phyloP scores from a whole-genome alignment of 148 eudicot species.

The Pouteria glomerata region DNA sequence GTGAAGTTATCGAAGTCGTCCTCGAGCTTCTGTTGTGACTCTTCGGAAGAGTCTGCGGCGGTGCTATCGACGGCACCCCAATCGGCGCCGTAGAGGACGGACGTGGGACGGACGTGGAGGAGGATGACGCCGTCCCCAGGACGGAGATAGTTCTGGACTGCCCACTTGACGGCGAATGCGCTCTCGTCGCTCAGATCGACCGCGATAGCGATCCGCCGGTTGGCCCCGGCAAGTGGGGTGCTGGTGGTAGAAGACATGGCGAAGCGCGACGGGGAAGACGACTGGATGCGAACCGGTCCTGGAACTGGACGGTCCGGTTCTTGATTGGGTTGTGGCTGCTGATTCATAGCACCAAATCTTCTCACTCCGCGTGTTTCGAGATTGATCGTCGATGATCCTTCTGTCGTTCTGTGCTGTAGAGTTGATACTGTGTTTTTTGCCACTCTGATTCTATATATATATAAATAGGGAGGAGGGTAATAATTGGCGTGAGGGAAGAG shows the following conservation, averaged over 20 bases:
- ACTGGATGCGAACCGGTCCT: slow-evolving; percentile 29
- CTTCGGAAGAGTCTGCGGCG: background rate
- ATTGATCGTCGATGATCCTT: background rate
- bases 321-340: background rate
- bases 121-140: slow-evolving; percentile 59
- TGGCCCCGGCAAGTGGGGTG: slow-evolving; percentile 10
- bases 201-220: slow-evolving; percentile 54
- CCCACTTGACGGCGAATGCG: slow-evolving; percentile 66
- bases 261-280: slow-evolving; percentile 33
- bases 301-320: slow-evolving; percentile 9
- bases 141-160: slow-evolving; percentile 61
- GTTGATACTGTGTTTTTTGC: no score
- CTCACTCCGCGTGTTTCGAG: background rate
- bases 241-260: slow-evolving; percentile 9
- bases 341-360: background rate
- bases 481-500: no score
- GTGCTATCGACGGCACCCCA: slow-evolving; percentile 63
- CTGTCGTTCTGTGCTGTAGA: no score
- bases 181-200: slow-evolving; percentile 72
- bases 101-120: slow-evolving; percentile 67
- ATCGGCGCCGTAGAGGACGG: slow-evolving; percentile 74
- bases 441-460: no score
- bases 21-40: slow-evolving; percentile 32
- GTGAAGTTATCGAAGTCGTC: slow-evolving; percentile 47
- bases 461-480: no score